A percentile compares a stretch with the other conserved stretches of the same genome.
These are phyloP conservation scores for Diospyros lotus DNA, from an alignment of 148 eudicot genomes.

Conservation along the genomic window DNA sequence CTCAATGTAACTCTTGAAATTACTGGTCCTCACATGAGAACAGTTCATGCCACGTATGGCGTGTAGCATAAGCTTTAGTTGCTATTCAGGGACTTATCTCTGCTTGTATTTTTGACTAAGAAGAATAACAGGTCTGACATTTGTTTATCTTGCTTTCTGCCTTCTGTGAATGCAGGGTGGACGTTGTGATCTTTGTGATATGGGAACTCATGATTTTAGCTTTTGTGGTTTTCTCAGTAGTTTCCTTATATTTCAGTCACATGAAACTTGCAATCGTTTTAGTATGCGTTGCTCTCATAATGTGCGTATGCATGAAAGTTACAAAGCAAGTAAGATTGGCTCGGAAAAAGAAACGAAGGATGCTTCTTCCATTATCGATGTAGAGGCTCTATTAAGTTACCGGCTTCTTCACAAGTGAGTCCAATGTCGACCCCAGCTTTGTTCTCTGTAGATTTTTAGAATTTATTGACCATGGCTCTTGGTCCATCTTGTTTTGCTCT, in stretches of 20 bases:
- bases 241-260: conserved; percentile 83
- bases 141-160: conserved; percentile 1
- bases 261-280: conserved; percentile 71
- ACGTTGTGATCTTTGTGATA: conserved; percentile 83
- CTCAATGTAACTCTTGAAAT: no score
- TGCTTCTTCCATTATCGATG: conserved; percentile 99
- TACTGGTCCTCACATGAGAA: not conserved
- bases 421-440: not conserved
- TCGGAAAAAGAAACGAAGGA: conserved; percentile 94
- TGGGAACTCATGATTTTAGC: conserved; percentile 96
- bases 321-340: conserved; percentile 85
- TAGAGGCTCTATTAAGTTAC: conserved; percentile 17
- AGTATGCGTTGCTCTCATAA: conserved; percentile 51
- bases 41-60: not conserved
- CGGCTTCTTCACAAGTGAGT: not conserved
- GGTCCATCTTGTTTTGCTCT: conserved; percentile 1
- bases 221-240: conserved; percentile 80
- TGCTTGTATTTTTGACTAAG: not conserved
- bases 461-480: conserved; percentile 18
- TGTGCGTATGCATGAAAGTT: conserved; percentile 83
- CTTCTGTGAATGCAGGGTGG: conserved; percentile 70
- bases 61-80: not conserved
- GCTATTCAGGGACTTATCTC: not conserved
- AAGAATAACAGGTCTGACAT: conserved; percentile 12
- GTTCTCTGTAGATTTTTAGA: conserved; percentile 10